Conservation (phyloP, 225 moss, liverwort and hornwort genomes). For the Neckera pumila region DNA sequence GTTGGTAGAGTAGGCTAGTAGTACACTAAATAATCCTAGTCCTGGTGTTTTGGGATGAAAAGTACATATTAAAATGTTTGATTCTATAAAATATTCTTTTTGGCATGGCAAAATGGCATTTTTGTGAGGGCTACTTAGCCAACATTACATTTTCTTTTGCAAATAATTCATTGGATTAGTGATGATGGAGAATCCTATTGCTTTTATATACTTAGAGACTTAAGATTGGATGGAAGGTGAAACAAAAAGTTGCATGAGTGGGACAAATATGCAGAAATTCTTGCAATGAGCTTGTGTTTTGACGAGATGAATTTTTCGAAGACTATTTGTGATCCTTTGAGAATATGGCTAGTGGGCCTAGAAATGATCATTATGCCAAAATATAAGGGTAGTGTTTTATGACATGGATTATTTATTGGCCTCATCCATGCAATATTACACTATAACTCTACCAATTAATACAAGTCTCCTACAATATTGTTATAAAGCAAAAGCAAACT, state of each 20-base stretch:
- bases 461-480: neutral
- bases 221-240: no score
- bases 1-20: neutral
- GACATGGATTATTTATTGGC: neutral
- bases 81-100: neutral
- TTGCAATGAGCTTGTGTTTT: neutral
- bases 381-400: rapidly evolving
- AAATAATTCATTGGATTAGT: neutral
- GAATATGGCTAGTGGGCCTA: rapidly evolving
- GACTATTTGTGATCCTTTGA: neutral
- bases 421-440: neutral
- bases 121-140: rapidly evolving
- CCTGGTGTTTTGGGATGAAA: neutral
- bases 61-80: rapidly evolving
- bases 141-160: neutral
- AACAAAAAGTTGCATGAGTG: neutral
- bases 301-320: rapidly evolving
- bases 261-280: neutral
- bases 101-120: neutral
- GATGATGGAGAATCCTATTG: neutral
- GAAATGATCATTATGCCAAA: neutral
- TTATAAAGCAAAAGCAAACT: neutral
- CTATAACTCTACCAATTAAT: neutral
- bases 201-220: neutral
- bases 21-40: rapidly evolving